These are phyloP conservation scores for Kickxella alabastrina DNA, from an alignment of 192 early-diverging fungal species.

Conservation along the genomic window DNA sequence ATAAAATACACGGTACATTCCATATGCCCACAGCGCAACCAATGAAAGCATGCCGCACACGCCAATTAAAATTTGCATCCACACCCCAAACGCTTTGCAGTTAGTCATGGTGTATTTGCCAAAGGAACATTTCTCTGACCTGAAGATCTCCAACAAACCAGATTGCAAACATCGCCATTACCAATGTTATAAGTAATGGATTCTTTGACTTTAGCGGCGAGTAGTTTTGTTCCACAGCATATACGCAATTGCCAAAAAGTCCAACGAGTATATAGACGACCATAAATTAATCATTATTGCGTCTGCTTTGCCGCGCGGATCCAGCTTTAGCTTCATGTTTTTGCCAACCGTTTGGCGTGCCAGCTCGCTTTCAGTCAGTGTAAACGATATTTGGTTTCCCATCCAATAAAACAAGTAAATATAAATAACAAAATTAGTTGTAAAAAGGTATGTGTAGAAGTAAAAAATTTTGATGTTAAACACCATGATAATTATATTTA, in stretches of 20 bases:
- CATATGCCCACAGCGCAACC: slow-evolving; percentile 27
- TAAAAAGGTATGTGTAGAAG: neutral
- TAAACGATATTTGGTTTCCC: slow-evolving; percentile 29
- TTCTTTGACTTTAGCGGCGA: slow-evolving; percentile 44
- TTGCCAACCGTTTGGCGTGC: slow-evolving; percentile 7
- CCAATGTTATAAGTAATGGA: slow-evolving; percentile 20
- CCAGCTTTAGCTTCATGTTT: neutral
- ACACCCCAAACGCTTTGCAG: slow-evolving; percentile 42
- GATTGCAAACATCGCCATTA: slow-evolving; percentile 4
- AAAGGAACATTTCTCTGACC: slow-evolving; percentile 28
- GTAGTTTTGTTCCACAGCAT: slow-evolving; percentile 31
- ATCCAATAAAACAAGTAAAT: too few relatives aligned
- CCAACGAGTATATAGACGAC: slow-evolving; percentile 7
- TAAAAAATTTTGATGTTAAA: neutral
- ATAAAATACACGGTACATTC: slow-evolving; percentile 31
- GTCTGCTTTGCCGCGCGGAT: slow-evolving; percentile 25
- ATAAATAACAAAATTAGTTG: neutral
- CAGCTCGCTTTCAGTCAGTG: slow-evolving; percentile 17
- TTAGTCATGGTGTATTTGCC: slow-evolving; percentile 6
- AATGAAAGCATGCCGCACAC: slow-evolving; percentile 21
- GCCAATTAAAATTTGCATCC: slow-evolving; percentile 40
- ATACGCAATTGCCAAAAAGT: slow-evolving; percentile 16
- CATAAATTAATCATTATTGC: slow-evolving; percentile 12
- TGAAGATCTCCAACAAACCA: slow-evolving; percentile 37
- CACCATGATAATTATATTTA: neutral